Evolutionary conservation across 2,329 filamentous ascomycete genomes (phyloP), one percentile per base, ranked within the genome.

Genomic region (Fusarium sp.): DNA sequence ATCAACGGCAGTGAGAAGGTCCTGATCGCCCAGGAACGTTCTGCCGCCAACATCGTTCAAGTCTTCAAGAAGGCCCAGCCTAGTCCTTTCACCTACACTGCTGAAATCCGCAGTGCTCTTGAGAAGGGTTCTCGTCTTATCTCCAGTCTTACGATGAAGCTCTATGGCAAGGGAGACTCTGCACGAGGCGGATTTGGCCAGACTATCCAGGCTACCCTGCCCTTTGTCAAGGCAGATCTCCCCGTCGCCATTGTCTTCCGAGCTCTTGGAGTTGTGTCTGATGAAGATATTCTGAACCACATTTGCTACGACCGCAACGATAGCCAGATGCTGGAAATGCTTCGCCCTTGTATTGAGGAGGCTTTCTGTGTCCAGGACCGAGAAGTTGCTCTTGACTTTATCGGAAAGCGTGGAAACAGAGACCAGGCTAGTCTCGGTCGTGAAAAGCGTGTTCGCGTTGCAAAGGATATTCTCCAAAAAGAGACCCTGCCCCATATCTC

Each of bases 1-100:
- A 99, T 99, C 87, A 99, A 99, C 84, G 96, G 96, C 47, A 97
- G 94, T 83, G 96, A 99, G 81, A 99, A 99, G 87, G 96, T 99
- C 28, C 85, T 99, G 76, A 99, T 99, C 78, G 96, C 96, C 3
- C 96, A 99, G 82, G 96, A 99, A 83, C 93, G 96, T 71, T 98
- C 95, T 80, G 96, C 96, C 44, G 96, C 95, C 79, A 99, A 99
- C 80, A 99, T 98, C 66, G 96, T 99, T 10, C 96, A 99, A 83
- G 95, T 99, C 33, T 99, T 99, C 90, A 95, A 97, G 85, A 99
- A 99, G 86, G 94, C 95, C 1, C 90, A 92, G 76, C 94, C 95
- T n/a, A 95, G 94, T 74, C 93, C 94, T 15, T 97, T 94, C 71
- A 95, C 95, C 4, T 97, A 96, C 82, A 93, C 95, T 30, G 97